Conservation (phyloP, 75 land plant species). For the Picea glauca region DNA sequence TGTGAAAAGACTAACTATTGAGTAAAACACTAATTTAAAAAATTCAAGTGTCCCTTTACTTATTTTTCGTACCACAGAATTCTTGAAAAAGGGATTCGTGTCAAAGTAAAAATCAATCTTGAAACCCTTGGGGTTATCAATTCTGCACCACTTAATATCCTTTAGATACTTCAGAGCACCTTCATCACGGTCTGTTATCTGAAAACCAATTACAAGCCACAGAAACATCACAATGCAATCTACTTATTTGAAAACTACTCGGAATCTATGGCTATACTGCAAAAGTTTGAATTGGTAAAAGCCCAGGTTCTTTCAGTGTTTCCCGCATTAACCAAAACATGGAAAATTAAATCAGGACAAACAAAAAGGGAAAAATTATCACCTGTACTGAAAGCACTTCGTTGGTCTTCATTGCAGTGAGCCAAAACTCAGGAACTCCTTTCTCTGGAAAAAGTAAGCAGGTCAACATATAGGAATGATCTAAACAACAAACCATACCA, state of each 20-base stretch:
- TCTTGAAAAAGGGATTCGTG: constrained; percentile 87
- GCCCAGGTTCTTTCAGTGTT: too few relatives aligned
- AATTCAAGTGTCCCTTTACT: background rate
- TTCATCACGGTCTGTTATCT: constrained; percentile 98
- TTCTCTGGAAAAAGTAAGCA: constrained; percentile 46
- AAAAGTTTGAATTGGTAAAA: too few relatives aligned
- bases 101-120: constrained; percentile 92
- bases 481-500: background rate
- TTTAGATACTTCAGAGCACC: constrained; percentile 86
- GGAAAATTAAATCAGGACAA: background rate
- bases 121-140: constrained; percentile 90
- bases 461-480: background rate
- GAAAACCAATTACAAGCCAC: constrained; percentile 11
- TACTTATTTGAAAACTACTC: background rate
- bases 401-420: constrained; percentile 88
- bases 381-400: constrained; percentile 91
- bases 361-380: background rate
- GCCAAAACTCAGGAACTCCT: constrained; percentile 96
- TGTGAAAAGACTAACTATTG: too few relatives aligned
- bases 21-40: too few relatives aligned
- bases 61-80: constrained; percentile 39
- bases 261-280: background rate
- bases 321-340: too few relatives aligned
- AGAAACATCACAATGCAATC: background rate
- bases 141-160: constrained; percentile 82